phyloP scores from a whole-genome alignment of 2,329 filamentous ascomycete species.

The Pyricularia sp. region DNA sequence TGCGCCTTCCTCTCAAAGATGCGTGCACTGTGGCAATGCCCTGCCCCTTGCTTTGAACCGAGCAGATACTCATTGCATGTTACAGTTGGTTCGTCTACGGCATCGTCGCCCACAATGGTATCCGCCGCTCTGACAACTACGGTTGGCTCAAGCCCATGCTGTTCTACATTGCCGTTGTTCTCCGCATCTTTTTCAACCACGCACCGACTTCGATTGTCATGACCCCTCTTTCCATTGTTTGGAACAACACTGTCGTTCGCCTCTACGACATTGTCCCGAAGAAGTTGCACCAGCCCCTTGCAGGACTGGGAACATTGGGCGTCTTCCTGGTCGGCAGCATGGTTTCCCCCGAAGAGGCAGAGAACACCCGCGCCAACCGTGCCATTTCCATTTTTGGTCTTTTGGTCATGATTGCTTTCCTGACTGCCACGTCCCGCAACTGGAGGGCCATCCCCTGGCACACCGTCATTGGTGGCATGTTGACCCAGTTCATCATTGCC shows the following conservation, averaged over 20 bases:
- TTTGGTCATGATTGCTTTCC: conserved; percentile 53
- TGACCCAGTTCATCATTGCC: conserved; percentile 79
- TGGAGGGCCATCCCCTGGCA: conserved; percentile 59
- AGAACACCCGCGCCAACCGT: conserved; percentile 74
- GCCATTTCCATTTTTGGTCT: conserved; percentile 75
- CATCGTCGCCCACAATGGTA: conserved; percentile 11
- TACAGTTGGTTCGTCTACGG: conserved; percentile 29
- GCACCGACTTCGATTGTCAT: conserved; percentile 59
- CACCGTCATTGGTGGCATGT: conserved; percentile 80
- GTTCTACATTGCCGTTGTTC: conserved; percentile 65
- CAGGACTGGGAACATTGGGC: conserved; percentile 53
- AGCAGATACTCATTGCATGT: conserved; percentile 9
- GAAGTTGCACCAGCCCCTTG: conserved; percentile 53
- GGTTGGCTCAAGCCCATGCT: conserved; percentile 83
- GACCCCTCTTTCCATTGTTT: conserved; percentile 56
- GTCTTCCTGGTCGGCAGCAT: conserved; percentile 75
- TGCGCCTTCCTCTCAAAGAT: not conserved
- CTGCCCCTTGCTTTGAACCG: not conserved
- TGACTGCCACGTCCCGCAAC: conserved; percentile 65
- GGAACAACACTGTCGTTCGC: conserved; percentile 54
- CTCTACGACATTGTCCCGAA: conserved; percentile 55
- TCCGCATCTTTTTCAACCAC: conserved; percentile 67
- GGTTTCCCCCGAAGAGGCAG: conserved; percentile 56
- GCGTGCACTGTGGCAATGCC: not conserved
- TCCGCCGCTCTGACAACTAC: conserved; percentile 59